Evolutionary conservation across 169 alveolate genomes (phyloP), one percentile per base, ranked within the genome.

Genomic region (Plasmodium fragile): DNA sequence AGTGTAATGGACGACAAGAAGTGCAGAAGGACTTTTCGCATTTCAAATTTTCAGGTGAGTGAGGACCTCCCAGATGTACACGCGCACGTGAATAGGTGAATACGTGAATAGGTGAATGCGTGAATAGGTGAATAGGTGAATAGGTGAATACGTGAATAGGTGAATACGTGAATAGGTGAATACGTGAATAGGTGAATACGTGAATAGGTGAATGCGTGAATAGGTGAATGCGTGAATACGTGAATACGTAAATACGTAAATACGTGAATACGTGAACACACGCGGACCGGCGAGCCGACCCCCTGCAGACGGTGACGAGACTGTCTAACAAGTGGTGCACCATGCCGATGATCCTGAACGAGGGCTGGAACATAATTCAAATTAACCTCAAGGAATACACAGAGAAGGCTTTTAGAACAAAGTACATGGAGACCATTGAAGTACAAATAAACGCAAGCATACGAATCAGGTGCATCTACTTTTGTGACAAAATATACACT

Each of bases 281-380:
- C 28, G 45, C 81, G 43, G 41, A 55, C 13, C 80, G 10, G 22
- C 2, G 6, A 8, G 10, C 0, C 30, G 18, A 10, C 16, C 39
- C 22, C 30, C 10, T 2, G 39, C 52, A 89, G 94, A 89, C 94
- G 6, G 94, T 89, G 32, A 89, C 94, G 52, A 55, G 94, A 22
- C 53, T 89, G 13, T 89, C 94, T 34, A 89, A 79, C 55, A 73
- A 92, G 41, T 72, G 92, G 93, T 87, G 95, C 83, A 98, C 99
- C 55, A 99, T 99, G 99, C 99, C 99, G 65, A 98, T 99, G 99
- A 98, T 99, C 92, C 96, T 99, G 81, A 99, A 99, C 91, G 99
- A 98, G 95, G 99, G 99, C 32, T 98, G 99, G 99, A 98, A 98
- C 95, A 98, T 98, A 96, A 98, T 99, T 89, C 99, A 99, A 94